Percentiles rank a stretch among this genome's conserved stretches.
Evolutionary conservation across 106 monocot species (phyloP).

Genomic region (Allium sativum): DNA sequence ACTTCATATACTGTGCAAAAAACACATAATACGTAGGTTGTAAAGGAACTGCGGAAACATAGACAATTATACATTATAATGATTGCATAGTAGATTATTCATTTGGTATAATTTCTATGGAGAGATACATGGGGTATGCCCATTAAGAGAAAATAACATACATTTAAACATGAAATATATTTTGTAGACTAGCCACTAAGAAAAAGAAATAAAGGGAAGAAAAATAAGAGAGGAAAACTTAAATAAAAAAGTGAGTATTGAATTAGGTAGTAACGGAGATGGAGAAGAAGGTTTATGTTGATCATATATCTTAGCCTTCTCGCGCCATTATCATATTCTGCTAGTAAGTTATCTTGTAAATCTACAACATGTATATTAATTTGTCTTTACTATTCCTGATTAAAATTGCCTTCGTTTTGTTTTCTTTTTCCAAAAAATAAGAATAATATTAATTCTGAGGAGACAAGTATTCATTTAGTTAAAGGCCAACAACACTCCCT

Average conservation of each 20-base stretch:
- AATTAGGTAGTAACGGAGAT: slow-evolving; percentile 23
- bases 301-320: slow-evolving; percentile 82
- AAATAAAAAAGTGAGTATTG: slow-evolving; percentile 3
- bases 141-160: no score
- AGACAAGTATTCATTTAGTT: slow-evolving; percentile 46
- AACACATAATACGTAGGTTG: no score
- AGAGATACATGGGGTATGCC: no score
- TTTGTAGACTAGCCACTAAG: no score
- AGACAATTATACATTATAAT: no score
- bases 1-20: no score
- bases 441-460: slow-evolving; percentile 83
- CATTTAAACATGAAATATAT: no score
- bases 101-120: no score
- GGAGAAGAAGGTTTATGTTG: slow-evolving; percentile 74
- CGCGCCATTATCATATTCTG: slow-evolving; percentile 90
- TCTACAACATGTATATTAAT: neutral
- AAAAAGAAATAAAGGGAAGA: no score
- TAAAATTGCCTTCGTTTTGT: neutral
- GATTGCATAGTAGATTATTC: no score
- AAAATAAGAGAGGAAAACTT: neutral
- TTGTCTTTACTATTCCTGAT: neutral
- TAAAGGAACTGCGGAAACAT: no score
- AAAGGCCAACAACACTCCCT: slow-evolving; percentile 50
- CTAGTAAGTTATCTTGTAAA: slow-evolving; percentile 38
- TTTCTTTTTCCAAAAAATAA: slow-evolving; percentile 43